phyloP scores from a whole-genome alignment of 352 stramenopile genomes.

The Halophytophthora batemanensis region DNA sequence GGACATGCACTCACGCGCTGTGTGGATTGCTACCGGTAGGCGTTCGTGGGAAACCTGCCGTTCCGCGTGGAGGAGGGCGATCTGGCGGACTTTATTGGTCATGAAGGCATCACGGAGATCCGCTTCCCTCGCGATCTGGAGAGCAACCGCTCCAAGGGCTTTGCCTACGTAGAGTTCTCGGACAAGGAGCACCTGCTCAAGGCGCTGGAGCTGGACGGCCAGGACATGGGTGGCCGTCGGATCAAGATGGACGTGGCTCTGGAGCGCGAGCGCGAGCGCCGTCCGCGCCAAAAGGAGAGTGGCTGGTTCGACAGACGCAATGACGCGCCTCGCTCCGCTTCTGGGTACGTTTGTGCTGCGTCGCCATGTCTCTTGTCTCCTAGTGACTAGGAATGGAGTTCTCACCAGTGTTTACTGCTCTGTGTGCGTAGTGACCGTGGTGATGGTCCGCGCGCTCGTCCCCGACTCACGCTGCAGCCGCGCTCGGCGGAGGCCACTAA shows the following conservation, averaged over 20 bases:
- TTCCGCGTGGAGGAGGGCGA: conserved; percentile 71
- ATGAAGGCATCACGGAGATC: conserved; percentile 62
- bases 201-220: conserved; percentile 62
- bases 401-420: conserved; percentile 6
- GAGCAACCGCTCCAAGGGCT: conserved; percentile 70
- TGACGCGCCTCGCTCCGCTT: conserved; percentile 30
- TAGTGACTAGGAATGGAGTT: neutral
- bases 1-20: too few relatives aligned
- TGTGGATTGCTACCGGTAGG: too few relatives aligned
- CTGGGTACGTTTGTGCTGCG: conserved; percentile 24
- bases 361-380: neutral
- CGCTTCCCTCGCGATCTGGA: conserved; percentile 65
- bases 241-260: conserved; percentile 73
- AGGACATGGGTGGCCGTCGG: conserved; percentile 29
- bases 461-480: conserved; percentile 54
- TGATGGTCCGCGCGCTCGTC: conserved; percentile 43
- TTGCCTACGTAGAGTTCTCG: conserved; percentile 84
- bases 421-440: conserved; percentile 21
- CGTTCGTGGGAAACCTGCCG: conserved; percentile 80
- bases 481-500: conserved; percentile 44
- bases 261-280: conserved; percentile 45
- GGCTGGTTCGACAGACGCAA: conserved; percentile 54
- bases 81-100: conserved; percentile 62
- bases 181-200: conserved; percentile 61
- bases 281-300: conserved; percentile 37